Base-by-base conservation (phyloP, 2,329 filamentous ascomycete genomes). In the Fusarium fujikuroi region DNA sequence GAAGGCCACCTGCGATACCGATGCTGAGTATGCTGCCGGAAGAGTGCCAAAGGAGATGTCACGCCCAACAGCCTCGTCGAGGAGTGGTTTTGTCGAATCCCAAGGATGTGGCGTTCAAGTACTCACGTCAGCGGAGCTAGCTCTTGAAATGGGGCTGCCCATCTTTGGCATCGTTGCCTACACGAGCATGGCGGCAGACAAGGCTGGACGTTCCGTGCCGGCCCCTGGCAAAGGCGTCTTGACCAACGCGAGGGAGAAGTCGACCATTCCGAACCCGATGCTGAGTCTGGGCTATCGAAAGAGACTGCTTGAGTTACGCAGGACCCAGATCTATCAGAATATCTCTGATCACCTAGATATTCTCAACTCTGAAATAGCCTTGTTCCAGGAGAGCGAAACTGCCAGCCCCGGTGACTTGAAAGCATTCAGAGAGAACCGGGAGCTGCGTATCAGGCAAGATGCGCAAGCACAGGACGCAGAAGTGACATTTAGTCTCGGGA, bases 101-200 rank as follows among this genome's bases (percentile, higher is more conserved):
- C 95, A 97, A 84, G 95, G 95, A 80, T 95, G 93, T 79, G 95
- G 95, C 91, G 91, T 97, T 82, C 95, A 98, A 84, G 88, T 98
- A 77, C 93, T 98, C 82, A 97, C 97, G 94, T 95, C 92, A 71
- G 95, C 95, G 47, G 92, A 92, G 84, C 90, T 97, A 74, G 95
- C 95, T 46, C 86, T 97, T 53, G 94, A 97, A 73, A 97, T 98
- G 95, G 95, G 95, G 82, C 93, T 97, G 21, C 95, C 95, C 10
- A 97, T 97, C 79, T 94, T 97, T 79, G 94, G 95, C 87, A 90
- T 97, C 70, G 85, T 98, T 78, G 95, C 92, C 63, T 88, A 97
- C 80, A 97, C 94, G 42, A 93, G 93, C 40, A 97, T 95, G 43
- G 95, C 95, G 63, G 97, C 94, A 57, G 95, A 98, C 88, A 97